Percentiles rank a stretch among this genome's conserved stretches.
Conservation (phyloP, 345 rosid species). For the Aethionema arabicum region DNA sequence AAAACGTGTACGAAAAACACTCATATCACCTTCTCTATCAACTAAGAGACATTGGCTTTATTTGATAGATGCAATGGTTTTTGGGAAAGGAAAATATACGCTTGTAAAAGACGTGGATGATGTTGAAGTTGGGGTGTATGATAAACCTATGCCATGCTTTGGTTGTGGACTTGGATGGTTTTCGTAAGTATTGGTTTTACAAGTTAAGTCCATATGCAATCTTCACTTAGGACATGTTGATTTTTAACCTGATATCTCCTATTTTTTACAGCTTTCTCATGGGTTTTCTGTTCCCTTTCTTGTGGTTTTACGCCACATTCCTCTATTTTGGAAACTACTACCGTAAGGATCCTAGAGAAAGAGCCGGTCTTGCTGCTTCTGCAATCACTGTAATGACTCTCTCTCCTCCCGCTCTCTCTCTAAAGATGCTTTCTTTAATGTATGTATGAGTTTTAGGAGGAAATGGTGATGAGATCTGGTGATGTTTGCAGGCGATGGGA, state of each 20-base stretch:
- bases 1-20: not conserved
- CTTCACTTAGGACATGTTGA: slow-evolving; percentile 7
- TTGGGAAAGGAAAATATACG: slow-evolving; percentile 62
- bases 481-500: slow-evolving; percentile 69
- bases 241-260: not conserved
- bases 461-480: not conserved
- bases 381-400: slow-evolving; percentile 70
- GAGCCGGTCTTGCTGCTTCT: slow-evolving; percentile 98
- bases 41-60: slow-evolving; percentile 28
- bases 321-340: slow-evolving; percentile 84
- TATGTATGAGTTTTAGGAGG: not conserved
- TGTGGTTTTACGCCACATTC: slow-evolving; percentile 91
- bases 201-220: not conserved
- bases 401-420: not conserved
- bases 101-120: slow-evolving; percentile 65
- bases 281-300: slow-evolving; percentile 70
- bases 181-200: slow-evolving; percentile 59
- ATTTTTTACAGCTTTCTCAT: slow-evolving; percentile 62
- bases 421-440: no score
- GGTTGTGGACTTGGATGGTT: slow-evolving; percentile 99
- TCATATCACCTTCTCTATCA: not conserved
- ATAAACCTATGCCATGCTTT: slow-evolving; percentile 92
- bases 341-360: slow-evolving; percentile 94
- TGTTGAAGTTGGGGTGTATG: slow-evolving; percentile 60
- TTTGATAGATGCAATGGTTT: slow-evolving; percentile 41